Conservation (phyloP, 2,329 filamentous ascomycete genomes). For the Aspergillus intermedius region DNA sequence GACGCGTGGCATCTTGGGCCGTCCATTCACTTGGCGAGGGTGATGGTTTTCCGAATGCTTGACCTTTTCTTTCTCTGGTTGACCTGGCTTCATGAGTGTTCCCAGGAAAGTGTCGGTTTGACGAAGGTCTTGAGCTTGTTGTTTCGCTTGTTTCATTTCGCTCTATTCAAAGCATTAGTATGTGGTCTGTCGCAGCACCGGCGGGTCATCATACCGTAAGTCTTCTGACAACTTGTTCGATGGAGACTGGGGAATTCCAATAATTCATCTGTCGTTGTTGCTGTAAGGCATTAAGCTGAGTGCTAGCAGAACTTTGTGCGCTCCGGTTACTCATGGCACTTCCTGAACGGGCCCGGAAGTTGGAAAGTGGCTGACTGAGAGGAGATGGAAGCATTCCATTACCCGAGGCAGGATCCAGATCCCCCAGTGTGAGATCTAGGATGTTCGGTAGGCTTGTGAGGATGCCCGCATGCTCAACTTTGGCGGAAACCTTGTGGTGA, state of each 20-base stretch:
- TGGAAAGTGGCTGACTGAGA: constrained; percentile 56
- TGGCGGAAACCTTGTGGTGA: constrained; percentile 95
- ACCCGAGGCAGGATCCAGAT: constrained; percentile 72
- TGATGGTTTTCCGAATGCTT: constrained; percentile 40
- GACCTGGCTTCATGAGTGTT: constrained; percentile 66
- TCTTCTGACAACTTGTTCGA: constrained; percentile 88
- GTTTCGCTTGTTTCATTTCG: constrained; percentile 82
- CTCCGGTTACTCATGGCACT: constrained; percentile 60
- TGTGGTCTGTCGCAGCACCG: constrained; percentile 13
- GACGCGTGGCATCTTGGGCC: constrained; percentile 49
- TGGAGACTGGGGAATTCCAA: constrained; percentile 82
- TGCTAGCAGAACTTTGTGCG: constrained; percentile 49
- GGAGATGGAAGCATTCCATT: constrained; percentile 65
- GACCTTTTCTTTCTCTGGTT: constrained; percentile 45
- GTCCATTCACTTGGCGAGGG: constrained; percentile 42
- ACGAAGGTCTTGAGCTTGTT: constrained; percentile 78
- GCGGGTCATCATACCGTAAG: constrained; percentile 54
- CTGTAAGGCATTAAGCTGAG: constrained; percentile 52
- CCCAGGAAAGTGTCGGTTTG: constrained; percentile 77
- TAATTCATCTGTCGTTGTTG: constrained; percentile 73
- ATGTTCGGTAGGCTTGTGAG: constrained; percentile 65
- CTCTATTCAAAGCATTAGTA: constrained; percentile 48
- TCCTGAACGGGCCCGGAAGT: constrained; percentile 63
- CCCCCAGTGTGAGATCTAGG: constrained; percentile 84
- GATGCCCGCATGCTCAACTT: constrained; percentile 90